Percentiles rank a stretch among this genome's conserved stretches.
Conservation (phyloP, 495 filamentous ascomycete genomes). For the Amniculicola lignicola region DNA sequence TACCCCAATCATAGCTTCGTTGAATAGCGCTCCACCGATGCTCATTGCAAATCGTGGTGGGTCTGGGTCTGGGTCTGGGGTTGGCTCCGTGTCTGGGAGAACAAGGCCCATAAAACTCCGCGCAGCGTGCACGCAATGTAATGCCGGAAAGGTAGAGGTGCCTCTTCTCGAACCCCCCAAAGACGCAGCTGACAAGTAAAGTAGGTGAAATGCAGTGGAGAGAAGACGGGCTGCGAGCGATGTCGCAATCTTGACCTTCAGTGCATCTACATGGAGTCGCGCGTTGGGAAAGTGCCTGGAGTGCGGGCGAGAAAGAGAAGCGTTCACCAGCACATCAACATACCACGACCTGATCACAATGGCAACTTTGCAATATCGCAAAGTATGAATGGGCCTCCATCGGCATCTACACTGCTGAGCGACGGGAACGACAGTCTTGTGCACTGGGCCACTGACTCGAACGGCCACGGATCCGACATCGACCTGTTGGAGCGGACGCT, state of each 20-base stretch:
- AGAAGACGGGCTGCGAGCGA: constrained; percentile 12
- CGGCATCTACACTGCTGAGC: not conserved
- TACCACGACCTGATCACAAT: not conserved
- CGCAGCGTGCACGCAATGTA: constrained; percentile 16
- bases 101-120: constrained; percentile 10
- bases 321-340: constrained; percentile 5
- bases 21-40: too few species aligned
- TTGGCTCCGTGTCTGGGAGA: not conserved
- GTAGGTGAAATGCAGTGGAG: constrained; percentile 20
- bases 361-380: not conserved
- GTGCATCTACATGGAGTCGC: constrained; percentile 19
- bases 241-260: not conserved
- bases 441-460: constrained; percentile 5
- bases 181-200: not conserved
- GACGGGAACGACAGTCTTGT: not conserved
- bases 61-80: too few species aligned
- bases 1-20: too few species aligned
- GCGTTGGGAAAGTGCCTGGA: constrained; percentile 17
- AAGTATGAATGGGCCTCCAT: not conserved
- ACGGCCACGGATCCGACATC: not conserved
- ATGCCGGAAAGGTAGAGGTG: constrained; percentile 9
- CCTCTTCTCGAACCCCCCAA: too few species aligned
- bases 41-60: too few species aligned
- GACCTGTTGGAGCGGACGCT: not conserved
- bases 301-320: constrained; percentile 5